phyloP scores from a whole-genome alignment of 345 rosid genomes.

The Gossypium longicalyx region DNA sequence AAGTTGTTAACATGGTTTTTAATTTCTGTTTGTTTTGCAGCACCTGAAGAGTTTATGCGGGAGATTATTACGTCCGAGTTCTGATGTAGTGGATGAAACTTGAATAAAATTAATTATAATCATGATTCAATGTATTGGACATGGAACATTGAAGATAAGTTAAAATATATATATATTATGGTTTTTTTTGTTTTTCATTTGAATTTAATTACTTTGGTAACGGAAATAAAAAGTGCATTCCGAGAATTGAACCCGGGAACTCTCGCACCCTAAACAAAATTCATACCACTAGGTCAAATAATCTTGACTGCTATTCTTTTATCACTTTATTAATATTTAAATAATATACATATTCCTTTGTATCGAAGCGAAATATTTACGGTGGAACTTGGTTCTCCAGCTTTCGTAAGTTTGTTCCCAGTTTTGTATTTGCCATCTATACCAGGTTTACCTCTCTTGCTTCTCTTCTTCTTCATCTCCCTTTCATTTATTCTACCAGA shows the following conservation, averaged over 20 bases:
- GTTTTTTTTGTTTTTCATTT: too few species aligned
- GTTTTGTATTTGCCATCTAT: not conserved
- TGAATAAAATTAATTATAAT: not conserved
- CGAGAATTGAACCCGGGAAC: conserved; percentile 80
- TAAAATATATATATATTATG: too few species aligned
- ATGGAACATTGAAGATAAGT: too few species aligned
- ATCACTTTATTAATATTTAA: too few species aligned
- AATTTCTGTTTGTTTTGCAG: conserved; percentile 27
- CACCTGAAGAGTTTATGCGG: conserved; percentile 46
- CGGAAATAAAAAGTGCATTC: conserved; percentile 26
- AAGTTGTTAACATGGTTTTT: not conserved
- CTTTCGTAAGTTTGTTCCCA: not conserved
- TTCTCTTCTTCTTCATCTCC: not conserved
- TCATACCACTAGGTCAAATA: conserved; percentile 83
- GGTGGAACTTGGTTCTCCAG: not conserved
- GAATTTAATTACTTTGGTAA: too few species aligned
- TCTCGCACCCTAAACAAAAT: conserved; percentile 87
- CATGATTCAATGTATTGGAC: too few species aligned
- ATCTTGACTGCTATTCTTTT: not conserved
- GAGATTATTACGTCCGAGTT: conserved; percentile 39
- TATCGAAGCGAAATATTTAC: not conserved
- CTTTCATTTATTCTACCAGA: not conserved
- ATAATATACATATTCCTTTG: not conserved
- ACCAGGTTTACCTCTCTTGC: conserved; percentile 8
- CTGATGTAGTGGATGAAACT: conserved; percentile 22